phyloP scores from a whole-genome alignment of 768 basidiomycete genomes.

The Boletus barrowsii region DNA sequence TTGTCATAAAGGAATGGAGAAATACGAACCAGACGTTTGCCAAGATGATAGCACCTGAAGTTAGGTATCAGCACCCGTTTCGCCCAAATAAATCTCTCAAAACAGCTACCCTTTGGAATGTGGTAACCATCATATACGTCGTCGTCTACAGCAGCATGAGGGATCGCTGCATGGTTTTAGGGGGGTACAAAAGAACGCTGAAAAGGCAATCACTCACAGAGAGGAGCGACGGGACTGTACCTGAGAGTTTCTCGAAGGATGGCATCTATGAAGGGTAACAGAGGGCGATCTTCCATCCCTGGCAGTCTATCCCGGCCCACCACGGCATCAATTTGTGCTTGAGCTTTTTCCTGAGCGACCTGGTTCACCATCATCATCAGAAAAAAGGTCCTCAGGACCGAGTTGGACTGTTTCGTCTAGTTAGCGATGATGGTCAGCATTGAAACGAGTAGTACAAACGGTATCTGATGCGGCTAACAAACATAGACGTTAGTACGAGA shows the following conservation, averaged over 20 bases:
- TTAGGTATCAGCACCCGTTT: neutral
- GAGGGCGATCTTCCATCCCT: neutral
- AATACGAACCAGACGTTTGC: neutral
- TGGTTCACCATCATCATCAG: neutral
- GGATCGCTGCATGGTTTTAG: neutral
- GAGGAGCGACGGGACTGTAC: neutral
- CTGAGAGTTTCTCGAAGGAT: neutral
- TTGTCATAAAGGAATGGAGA: neutral
- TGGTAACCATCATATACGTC: slow-evolving; percentile 33
- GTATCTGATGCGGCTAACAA: neutral
- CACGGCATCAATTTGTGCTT: neutral
- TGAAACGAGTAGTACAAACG: neutral
- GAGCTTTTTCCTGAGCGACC: neutral
- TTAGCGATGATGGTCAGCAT: neutral
- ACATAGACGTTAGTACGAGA: neutral
- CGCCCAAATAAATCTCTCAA: neutral
- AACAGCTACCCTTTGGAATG: slow-evolving; percentile 40
- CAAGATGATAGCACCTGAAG: neutral
- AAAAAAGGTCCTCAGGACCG: neutral
- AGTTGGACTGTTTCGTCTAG: neutral
- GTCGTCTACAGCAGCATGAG: neutral
- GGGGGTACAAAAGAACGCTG: neutral
- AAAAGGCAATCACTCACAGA: neutral
- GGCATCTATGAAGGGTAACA: neutral
- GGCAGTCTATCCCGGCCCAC: neutral